phyloP scores from a whole-genome alignment of 2,329 filamentous ascomycete species.

The Alternaria atra region DNA sequence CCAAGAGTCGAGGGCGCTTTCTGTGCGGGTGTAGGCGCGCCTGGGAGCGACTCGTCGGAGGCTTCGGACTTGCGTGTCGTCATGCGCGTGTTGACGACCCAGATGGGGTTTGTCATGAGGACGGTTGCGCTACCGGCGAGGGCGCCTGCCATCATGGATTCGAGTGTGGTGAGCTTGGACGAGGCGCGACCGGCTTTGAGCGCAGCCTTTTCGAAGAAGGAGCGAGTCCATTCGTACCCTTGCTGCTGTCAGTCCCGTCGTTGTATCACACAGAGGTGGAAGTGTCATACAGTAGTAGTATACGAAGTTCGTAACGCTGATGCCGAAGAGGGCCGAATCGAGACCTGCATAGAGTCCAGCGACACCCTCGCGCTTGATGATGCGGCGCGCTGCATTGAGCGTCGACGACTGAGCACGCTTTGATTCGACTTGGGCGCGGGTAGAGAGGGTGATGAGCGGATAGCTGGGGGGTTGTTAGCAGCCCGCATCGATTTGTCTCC shows the following conservation, averaged over 20 bases:
- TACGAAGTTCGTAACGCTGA: constrained; percentile 98
- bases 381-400: constrained; percentile 81
- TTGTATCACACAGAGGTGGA: accelerated
- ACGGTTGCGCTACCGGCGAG: constrained; percentile 94
- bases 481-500: not conserved
- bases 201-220: constrained; percentile 83
- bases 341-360: constrained; percentile 90
- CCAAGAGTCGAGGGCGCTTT: constrained; percentile 77
- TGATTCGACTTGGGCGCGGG: constrained; percentile 96
- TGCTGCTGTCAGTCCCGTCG: constrained; percentile 10
- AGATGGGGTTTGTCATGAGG: constrained; percentile 96
- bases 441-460: constrained; percentile 96
- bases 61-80: constrained; percentile 80
- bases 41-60: constrained; percentile 51
- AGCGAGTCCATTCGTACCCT: constrained; percentile 95
- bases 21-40: constrained; percentile 58
- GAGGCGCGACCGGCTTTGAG: constrained; percentile 74
- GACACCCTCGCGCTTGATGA: constrained; percentile 90
- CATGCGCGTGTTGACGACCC: constrained; percentile 99
- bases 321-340: constrained; percentile 94
- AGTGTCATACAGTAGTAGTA: constrained; percentile 86
- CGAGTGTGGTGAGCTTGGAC: constrained; percentile 86
- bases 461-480: constrained; percentile 66
- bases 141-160: constrained; percentile 94
- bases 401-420: constrained; percentile 89